phyloP scores from a whole-genome alignment of 1,284 basidiomycete genomes.

The Ganoderma resinaceum region DNA sequence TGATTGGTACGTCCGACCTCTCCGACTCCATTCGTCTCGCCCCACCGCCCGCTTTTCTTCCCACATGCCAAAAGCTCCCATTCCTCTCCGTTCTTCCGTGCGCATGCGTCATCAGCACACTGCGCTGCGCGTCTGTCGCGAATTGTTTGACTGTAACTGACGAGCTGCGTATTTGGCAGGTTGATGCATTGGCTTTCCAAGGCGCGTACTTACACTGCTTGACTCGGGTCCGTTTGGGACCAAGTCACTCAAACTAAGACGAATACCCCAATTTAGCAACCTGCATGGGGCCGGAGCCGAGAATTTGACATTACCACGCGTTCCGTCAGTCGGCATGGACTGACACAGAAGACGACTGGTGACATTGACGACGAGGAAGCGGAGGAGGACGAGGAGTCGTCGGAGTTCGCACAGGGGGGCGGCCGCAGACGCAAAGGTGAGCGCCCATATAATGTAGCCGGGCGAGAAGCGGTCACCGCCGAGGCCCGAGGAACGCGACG shows the following conservation, averaged over 20 bases:
- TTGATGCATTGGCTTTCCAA: constrained; percentile 87
- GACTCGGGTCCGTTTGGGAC: not conserved
- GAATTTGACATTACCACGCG: constrained; percentile 89
- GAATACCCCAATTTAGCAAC: constrained; percentile 57
- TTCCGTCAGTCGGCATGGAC: constrained; percentile 62
- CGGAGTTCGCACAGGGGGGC: constrained; percentile 62
- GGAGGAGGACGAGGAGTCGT: constrained; percentile 61
- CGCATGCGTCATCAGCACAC: not conserved
- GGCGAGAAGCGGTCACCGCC: not conserved
- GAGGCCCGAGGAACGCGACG: constrained; percentile 2
- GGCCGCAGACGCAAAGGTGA: constrained; percentile 77
- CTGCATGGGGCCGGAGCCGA: constrained; percentile 82
- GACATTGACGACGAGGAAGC: constrained; percentile 82
- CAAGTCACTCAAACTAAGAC: constrained; percentile 10
- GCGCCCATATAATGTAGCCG: constrained; percentile 33
- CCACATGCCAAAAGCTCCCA: constrained; percentile 2
- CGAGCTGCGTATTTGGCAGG: constrained; percentile 48
- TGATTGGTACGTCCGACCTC: constrained; percentile 63
- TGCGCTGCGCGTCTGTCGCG: not conserved
- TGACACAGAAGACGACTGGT: constrained; percentile 72
- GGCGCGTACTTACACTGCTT: constrained; percentile 44
- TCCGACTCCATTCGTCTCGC: not conserved
- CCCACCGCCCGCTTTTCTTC: no score
- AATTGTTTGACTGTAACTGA: constrained; percentile 19
- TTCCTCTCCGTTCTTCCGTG: not conserved